These are phyloP conservation scores for Claviceps sorghi DNA, from an alignment of 2,329 filamentous ascomycete genomes.

Conservation along the genomic window DNA sequence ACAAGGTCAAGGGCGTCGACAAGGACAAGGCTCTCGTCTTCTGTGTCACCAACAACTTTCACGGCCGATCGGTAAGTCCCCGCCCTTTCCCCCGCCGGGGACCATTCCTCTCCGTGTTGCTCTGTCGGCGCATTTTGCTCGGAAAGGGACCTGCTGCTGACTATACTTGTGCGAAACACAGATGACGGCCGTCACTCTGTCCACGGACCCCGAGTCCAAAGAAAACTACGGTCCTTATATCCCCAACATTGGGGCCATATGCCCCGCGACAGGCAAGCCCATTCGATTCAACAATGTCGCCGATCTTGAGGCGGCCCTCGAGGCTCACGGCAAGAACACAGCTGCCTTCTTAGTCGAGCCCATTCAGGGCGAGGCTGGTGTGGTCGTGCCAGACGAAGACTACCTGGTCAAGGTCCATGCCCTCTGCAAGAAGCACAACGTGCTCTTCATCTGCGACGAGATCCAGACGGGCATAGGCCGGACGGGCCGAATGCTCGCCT, in stretches of 20 bases:
- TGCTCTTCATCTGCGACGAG: slow-evolving; percentile 92
- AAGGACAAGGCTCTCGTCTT: slow-evolving; percentile 74
- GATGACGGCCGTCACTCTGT: slow-evolving; percentile 93
- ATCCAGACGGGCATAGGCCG: slow-evolving; percentile 96
- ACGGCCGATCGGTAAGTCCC: slow-evolving; percentile 69
- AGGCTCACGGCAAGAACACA: slow-evolving; percentile 68
- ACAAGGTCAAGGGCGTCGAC: slow-evolving; percentile 86
- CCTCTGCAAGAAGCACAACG: slow-evolving; percentile 89
- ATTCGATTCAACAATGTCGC: slow-evolving; percentile 78
- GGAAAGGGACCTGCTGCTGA: not conserved
- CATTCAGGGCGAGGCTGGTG: slow-evolving; percentile 94
- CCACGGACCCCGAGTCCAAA: slow-evolving; percentile 85
- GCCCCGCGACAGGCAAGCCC: slow-evolving; percentile 57
- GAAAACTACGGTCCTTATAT: slow-evolving; percentile 96
- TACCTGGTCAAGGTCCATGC: slow-evolving; percentile 70
- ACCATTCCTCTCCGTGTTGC: too few relatives aligned
- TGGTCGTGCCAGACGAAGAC: slow-evolving; percentile 82
- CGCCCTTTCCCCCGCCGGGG: too few relatives aligned
- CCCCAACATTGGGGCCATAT: slow-evolving; percentile 66
- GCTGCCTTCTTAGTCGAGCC: slow-evolving; percentile 92
- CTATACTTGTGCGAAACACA: slow-evolving; percentile 17
- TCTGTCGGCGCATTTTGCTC: too few relatives aligned
- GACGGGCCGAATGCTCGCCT: slow-evolving; percentile 85
- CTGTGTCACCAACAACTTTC: slow-evolving; percentile 82
- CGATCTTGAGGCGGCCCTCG: slow-evolving; percentile 66